These are phyloP conservation scores for Penicillium bovifimosum DNA, from an alignment of 495 filamentous ascomycete species.

Conservation along the genomic window DNA sequence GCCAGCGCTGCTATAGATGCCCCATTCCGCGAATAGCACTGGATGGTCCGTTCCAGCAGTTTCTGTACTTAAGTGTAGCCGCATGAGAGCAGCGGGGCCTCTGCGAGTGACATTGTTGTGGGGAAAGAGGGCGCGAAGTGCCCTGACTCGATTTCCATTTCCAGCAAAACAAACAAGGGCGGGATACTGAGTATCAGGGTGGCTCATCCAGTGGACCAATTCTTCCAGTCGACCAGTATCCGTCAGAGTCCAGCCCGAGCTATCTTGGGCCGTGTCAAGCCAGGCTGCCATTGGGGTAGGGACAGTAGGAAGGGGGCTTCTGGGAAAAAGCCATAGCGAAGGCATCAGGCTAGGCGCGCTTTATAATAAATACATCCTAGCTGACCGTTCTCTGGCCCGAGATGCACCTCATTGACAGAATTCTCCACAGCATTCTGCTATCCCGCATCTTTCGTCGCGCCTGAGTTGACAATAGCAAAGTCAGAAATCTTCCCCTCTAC, in stretches of 20 bases:
- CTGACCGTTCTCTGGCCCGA: no score
- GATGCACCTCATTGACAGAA: no score
- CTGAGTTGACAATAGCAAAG: no score
- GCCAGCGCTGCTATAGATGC: no score
- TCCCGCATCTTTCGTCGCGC: no score
- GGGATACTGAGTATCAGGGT: neutral
- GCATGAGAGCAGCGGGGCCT: neutral
- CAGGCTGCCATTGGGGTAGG: neutral
- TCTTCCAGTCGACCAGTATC: neutral
- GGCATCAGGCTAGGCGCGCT: no score
- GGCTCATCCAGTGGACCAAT: neutral
- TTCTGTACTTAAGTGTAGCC: slow-evolving; percentile 7
- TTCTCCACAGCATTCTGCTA: no score
- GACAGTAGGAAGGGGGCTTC: no score
- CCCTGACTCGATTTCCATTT: neutral
- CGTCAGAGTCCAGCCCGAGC: neutral
- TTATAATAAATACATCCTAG: no score
- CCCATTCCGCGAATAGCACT: slow-evolving; percentile 11
- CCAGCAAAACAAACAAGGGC: neutral
- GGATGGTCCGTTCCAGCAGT: slow-evolving; percentile 4
- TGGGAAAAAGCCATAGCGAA: no score
- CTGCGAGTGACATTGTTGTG: neutral
- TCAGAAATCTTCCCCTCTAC: no score
- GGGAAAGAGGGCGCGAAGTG: neutral
- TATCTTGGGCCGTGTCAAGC: neutral